These are phyloP conservation scores for Leccinum angustisporum DNA, from an alignment of 1,284 basidiomycete species.

Conservation along the genomic window DNA sequence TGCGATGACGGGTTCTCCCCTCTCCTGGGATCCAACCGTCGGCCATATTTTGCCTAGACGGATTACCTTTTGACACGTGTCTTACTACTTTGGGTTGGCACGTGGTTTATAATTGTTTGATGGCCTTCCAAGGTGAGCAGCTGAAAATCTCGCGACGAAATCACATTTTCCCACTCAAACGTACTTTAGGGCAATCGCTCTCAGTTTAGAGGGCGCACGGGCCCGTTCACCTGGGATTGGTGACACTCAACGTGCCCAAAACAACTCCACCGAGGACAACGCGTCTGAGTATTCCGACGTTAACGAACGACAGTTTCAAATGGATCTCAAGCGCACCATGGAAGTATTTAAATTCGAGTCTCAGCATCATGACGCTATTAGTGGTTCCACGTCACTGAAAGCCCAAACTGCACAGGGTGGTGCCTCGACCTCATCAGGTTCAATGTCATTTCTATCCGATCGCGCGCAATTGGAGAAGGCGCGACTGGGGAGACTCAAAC, in stretches of 20 bases:
- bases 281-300: constrained; percentile 29
- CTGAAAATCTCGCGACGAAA: neutral
- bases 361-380: neutral
- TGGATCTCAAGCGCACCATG: constrained; percentile 39
- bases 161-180: neutral
- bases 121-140: constrained; percentile 27
- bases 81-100: neutral
- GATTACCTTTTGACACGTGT: neutral
- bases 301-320: constrained; percentile 40
- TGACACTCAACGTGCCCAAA: constrained; percentile 10
- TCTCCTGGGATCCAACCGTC: constrained; percentile 24
- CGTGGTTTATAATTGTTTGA: neutral
- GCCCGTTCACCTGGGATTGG: no score
- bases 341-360: constrained; percentile 35
- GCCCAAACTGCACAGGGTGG: neutral
- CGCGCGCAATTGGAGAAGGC: constrained; percentile 68
- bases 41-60: constrained; percentile 18
- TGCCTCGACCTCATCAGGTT: neutral
- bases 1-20: constrained; percentile 27
- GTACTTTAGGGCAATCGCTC: constrained; percentile 43
- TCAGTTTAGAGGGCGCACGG: constrained; percentile 38
- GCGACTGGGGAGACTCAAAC: constrained; percentile 62
- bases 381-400: neutral
- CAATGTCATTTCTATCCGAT: constrained; percentile 51
- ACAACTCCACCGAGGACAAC: neutral